Conservation (phyloP, 768 basidiomycete genomes). For the Collybiopsis confluens region DNA sequence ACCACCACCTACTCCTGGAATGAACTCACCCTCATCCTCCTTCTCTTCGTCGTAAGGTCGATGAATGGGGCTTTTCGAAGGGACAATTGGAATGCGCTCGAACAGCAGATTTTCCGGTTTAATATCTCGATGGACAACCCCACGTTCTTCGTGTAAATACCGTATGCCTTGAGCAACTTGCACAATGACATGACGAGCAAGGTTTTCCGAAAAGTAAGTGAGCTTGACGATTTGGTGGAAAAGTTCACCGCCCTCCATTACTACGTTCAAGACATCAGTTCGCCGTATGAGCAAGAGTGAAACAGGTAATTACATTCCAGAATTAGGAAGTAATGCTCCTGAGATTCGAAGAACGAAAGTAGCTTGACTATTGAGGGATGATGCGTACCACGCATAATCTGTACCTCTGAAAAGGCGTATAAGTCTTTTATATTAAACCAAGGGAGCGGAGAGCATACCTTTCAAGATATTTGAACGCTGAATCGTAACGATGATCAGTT, state of each 20-base stretch:
- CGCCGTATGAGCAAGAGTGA: neutral
- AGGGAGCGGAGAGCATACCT: conserved; percentile 40
- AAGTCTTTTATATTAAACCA: too few species aligned
- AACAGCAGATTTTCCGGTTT: conserved; percentile 98
- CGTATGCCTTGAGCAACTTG: conserved; percentile 94
- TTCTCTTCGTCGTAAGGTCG: conserved; percentile 98
- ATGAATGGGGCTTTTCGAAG: conserved; percentile 67
- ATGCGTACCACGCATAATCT: conserved; percentile 95
- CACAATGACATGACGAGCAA: conserved; percentile 95
- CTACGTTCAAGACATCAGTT: conserved; percentile 34
- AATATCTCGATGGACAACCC: conserved; percentile 98
- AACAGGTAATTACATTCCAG: conserved; percentile 66
- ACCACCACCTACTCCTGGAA: conserved; percentile 88
- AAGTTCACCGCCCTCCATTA: conserved; percentile 96
- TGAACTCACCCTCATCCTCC: conserved; percentile 96
- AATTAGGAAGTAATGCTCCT: conserved; percentile 91
- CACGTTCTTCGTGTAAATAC: conserved; percentile 95
- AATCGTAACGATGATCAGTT: conserved; percentile 20
- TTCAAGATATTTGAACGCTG: conserved; percentile 98
- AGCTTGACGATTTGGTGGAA: conserved; percentile 99
- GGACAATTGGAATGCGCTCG: conserved; percentile 86
- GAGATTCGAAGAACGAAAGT: conserved; percentile 85
- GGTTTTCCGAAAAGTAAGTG: conserved; percentile 96
- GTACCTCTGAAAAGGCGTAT: conserved; percentile 79
- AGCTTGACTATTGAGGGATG: conserved; percentile 94